Conservation (phyloP, 148 eudicot species). For the Heliamphora exappendiculata region DNA sequence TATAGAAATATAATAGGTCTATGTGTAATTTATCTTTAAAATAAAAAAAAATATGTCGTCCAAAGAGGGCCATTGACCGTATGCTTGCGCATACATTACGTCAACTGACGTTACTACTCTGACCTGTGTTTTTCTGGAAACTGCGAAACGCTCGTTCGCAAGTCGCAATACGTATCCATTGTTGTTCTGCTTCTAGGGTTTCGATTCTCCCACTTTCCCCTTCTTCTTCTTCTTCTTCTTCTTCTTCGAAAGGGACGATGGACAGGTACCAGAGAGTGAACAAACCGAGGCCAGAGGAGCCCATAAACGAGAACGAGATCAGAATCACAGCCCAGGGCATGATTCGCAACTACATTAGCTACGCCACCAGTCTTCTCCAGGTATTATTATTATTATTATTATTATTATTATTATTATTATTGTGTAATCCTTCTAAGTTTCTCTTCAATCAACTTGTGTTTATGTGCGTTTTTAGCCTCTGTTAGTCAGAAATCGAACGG, state of each 20-base stretch:
- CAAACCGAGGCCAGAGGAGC: conserved; percentile 3
- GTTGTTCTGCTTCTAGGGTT: background rate
- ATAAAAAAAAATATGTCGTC: no score
- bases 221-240: background rate
- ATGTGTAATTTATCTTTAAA: no score
- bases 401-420: no score
- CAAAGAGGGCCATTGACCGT: no score
- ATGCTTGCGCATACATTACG: background rate
- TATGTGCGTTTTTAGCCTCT: background rate
- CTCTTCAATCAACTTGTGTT: background rate
- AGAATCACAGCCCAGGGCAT: conserved; percentile 19
- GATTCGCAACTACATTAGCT: conserved; percentile 14
- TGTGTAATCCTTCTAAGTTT: background rate
- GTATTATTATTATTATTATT: no score
- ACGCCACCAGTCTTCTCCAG: conserved; percentile 14
- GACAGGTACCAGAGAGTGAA: conserved; percentile 14
- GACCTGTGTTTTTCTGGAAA: background rate
- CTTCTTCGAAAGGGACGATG: background rate
- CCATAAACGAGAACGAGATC: conserved; percentile 16
- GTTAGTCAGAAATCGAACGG: no score
- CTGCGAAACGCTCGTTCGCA: background rate
- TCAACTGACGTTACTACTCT: background rate
- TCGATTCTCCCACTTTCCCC: background rate
- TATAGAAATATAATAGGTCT: no score
- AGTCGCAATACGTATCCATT: background rate